Conservation (phyloP, 2,329 filamentous ascomycete species). For the Malbranchea cinnamomea region DNA sequence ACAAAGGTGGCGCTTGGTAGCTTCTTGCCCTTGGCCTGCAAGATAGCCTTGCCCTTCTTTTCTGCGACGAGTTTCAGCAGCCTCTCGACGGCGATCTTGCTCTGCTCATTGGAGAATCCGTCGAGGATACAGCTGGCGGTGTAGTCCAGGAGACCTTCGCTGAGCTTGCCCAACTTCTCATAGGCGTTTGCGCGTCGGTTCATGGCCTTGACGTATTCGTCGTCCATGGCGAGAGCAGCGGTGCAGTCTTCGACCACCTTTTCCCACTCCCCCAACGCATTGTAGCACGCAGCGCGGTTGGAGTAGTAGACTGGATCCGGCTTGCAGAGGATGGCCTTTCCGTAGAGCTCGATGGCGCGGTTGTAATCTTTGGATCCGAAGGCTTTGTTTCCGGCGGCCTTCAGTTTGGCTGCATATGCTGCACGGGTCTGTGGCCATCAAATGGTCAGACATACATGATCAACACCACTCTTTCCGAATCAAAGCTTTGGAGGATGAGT, state of each 20-base stretch:
- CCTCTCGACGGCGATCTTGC: slow-evolving; percentile 78
- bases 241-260: slow-evolving; percentile 96
- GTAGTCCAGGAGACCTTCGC: slow-evolving; percentile 91
- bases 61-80: slow-evolving; percentile 95
- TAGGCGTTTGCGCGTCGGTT: slow-evolving; percentile 95
- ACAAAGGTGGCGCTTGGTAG: slow-evolving; percentile 93
- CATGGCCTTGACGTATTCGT: slow-evolving; percentile 92
- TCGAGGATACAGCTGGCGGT: slow-evolving; percentile 99
- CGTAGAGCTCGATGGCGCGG: slow-evolving; percentile 85
- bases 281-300: slow-evolving; percentile 95
- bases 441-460: slow-evolving; percentile 6
- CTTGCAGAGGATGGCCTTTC: slow-evolving; percentile 91
- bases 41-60: slow-evolving; percentile 78
- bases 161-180: slow-evolving; percentile 80
- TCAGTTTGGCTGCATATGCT: slow-evolving; percentile 78
- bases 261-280: slow-evolving; percentile 81
- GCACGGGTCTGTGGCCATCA: slow-evolving; percentile 50
- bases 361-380: slow-evolving; percentile 91
- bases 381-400: slow-evolving; percentile 90
- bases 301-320: slow-evolving; percentile 97
- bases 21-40: slow-evolving; percentile 65
- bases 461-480: neutral
- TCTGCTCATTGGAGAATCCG: slow-evolving; percentile 81
- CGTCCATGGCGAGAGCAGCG: slow-evolving; percentile 82
- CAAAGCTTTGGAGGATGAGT: no score